These are phyloP conservation scores for Microbotryum violaceum DNA, from an alignment of 1,284 basidiomycete genomes.

Conservation along the genomic window DNA sequence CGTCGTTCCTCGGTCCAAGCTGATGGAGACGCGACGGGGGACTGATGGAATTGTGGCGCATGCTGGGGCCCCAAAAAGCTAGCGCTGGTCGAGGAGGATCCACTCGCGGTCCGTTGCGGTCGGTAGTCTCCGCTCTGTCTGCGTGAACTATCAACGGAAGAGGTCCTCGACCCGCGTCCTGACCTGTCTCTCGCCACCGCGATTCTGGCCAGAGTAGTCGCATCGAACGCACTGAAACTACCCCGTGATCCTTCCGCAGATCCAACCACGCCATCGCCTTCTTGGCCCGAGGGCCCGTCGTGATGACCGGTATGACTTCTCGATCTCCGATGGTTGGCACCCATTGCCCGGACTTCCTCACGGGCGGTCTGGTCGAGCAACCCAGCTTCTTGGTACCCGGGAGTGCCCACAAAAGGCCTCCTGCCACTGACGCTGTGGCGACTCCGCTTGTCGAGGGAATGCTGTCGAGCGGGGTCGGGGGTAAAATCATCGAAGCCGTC, in stretches of 20 bases:
- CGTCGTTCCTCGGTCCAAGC: neutral
- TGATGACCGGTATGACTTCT: constrained; percentile 6
- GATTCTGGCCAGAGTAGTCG: too few species aligned
- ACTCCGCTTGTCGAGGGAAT: neutral
- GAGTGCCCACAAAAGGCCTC: neutral
- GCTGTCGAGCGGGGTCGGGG: neutral
- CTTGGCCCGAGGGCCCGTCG: too few species aligned
- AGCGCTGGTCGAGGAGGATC: too few species aligned
- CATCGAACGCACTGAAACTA: too few species aligned
- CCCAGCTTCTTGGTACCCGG: constrained; percentile 12
- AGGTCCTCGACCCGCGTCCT: too few species aligned
- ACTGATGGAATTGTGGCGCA: constrained; percentile 7
- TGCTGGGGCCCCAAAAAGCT: neutral
- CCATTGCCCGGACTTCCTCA: neutral
- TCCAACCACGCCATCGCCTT: too few species aligned
- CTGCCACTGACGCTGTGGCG: neutral
- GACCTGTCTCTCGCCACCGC: too few species aligned
- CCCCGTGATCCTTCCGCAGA: too few species aligned
- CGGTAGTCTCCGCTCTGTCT: too few species aligned
- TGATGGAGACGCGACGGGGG: neutral
- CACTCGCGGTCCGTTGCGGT: too few species aligned
- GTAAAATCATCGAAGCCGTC: neutral
- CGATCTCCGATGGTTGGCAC: constrained; percentile 1
- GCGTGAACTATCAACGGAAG: too few species aligned
- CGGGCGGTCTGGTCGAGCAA: constrained; percentile 6